phyloP scores from a whole-genome alignment of 2,329 filamentous ascomycete genomes.

The Pseudogymnoascus verrucosus region DNA sequence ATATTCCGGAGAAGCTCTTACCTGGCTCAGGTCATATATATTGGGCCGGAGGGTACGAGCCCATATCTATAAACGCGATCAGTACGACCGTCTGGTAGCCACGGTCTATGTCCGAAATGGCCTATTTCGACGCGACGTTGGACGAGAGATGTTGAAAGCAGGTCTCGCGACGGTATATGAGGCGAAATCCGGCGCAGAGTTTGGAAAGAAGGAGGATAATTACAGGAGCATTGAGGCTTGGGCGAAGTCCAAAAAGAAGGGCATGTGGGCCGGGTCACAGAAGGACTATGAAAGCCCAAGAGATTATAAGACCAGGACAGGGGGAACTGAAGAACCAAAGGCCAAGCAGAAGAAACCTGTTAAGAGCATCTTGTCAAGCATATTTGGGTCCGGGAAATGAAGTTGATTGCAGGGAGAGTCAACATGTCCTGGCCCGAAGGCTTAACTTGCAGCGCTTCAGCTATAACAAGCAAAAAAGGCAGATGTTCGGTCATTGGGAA shows the following conservation, averaged over 20 bases:
- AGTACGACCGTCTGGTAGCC: slow-evolving; percentile 85
- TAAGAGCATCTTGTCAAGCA: slow-evolving; percentile 12
- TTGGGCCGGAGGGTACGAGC: slow-evolving; percentile 66
- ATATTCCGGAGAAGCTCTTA: slow-evolving; percentile 68
- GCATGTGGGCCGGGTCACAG: slow-evolving; percentile 66
- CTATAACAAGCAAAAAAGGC: neutral
- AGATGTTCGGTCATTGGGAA: neutral
- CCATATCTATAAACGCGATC: slow-evolving; percentile 77
- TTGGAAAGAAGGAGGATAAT: slow-evolving; percentile 59
- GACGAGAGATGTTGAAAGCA: slow-evolving; percentile 76
- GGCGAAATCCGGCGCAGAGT: slow-evolving; percentile 82
- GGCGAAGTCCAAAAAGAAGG: slow-evolving; percentile 56
- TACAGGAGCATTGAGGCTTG: slow-evolving; percentile 60
- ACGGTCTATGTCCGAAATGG: slow-evolving; percentile 67
- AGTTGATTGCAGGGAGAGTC: neutral
- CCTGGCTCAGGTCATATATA: slow-evolving; percentile 71
- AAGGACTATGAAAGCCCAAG: slow-evolving; percentile 71
- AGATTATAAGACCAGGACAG: slow-evolving; percentile 65
- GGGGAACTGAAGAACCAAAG: slow-evolving; percentile 26
- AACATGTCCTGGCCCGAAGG: neutral
- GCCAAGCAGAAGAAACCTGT: slow-evolving; percentile 27
- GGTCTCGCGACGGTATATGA: slow-evolving; percentile 91
- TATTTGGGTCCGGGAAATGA: slow-evolving; percentile 5
- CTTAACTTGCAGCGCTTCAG: neutral
- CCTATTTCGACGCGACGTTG: slow-evolving; percentile 68